Conservation (phyloP, 2,329 filamentous ascomycete genomes). For the Chaetomiaceae sp. region DNA sequence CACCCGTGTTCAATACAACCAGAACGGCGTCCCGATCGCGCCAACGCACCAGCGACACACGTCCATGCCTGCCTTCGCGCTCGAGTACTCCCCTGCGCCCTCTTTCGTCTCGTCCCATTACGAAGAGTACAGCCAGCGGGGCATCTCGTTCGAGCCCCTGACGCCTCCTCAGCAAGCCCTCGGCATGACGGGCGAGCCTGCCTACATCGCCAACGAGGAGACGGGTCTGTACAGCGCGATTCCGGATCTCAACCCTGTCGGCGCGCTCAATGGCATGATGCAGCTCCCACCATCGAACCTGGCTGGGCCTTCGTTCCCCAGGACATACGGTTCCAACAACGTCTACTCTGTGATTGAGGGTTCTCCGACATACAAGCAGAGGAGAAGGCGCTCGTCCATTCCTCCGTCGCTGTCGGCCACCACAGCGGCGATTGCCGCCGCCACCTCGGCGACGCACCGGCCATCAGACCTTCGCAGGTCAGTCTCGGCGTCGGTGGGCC, state of each 20-base stretch:
- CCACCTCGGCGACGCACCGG: conserved; percentile 52
- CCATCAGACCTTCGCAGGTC: conserved; percentile 89
- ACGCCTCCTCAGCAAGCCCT: conserved; percentile 90
- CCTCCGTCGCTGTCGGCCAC: conserved; percentile 68
- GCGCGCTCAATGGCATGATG: conserved; percentile 80
- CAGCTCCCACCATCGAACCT: conserved; percentile 83
- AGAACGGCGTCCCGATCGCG: conserved; percentile 78
- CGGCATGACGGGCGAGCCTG: conserved; percentile 76
- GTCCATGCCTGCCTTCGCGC: conserved; percentile 92
- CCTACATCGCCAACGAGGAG: conserved; percentile 97
- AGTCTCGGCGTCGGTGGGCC: conserved; percentile 79
- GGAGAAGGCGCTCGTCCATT: conserved; percentile 86
- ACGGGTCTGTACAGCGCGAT: conserved; percentile 93
- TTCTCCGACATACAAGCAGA: conserved; percentile 97
- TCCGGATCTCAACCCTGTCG: conserved; percentile 68
- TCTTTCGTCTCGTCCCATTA: conserved; percentile 99
- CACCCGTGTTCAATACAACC: conserved; percentile 77
- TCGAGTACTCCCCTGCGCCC: conserved; percentile 96
- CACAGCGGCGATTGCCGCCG: conserved; percentile 55
- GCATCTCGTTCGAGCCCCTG: conserved; percentile 92
- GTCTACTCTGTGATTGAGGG: conserved; percentile 96
- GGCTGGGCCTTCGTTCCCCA: conserved; percentile 70
- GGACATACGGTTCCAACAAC: conserved; percentile 66
- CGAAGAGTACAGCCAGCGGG: conserved; percentile 95
- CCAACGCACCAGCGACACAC: conserved; percentile 87